Base-by-base conservation (phyloP, 352 stramenopile species). In the Globisporangium echinulatum region DNA sequence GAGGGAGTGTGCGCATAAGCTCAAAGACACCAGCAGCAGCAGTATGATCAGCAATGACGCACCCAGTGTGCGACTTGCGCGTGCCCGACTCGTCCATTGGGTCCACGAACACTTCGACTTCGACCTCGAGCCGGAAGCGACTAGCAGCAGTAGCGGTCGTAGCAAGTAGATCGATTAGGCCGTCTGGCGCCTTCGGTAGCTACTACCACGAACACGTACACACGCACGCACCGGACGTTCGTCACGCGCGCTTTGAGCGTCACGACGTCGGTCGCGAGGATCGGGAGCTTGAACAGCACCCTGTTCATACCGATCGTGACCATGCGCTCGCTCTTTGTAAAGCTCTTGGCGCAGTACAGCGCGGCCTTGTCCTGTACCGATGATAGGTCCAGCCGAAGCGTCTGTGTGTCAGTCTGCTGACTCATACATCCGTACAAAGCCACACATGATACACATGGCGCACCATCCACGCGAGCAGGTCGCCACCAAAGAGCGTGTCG, bases 201-300 rank as follows among this genome's bases (percentile, higher is more conserved):
- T 25, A 25, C 25, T 25, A 25, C 1, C 25, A 25, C 25, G 25
- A 25, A 25, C 25, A 25, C 25, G 25, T 25, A 33, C 25, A 33
- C 25, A 15, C 15, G 6, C 11, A 63, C 70, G 19, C 62, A 88
- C 78, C 75, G 68, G 42, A 79, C 72, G 49, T 63, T 82, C 38
- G 64, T 69, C 17, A 86, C 72, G 14, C 77, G 75, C 5, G 78
- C 78, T 49, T 79, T 74, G 66, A 88, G 69, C 3, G 75, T 83
- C 36, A 86, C 75, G 43, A 88, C 77, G 66, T 88, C 70, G 58
- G 73, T 68, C 63, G 79, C 77, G 25, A 66, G 75, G 56, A 88
- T 84, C 33, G 78, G 75, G 38, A 85, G 75, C 62, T 86, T 88
- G 71, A 85, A 88, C 61, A 82, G 77, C 49, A 88, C 77, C 39